phyloP scores from a whole-genome alignment of 2,329 filamentous ascomycete genomes.

The Chalaropsis thielavioides region DNA sequence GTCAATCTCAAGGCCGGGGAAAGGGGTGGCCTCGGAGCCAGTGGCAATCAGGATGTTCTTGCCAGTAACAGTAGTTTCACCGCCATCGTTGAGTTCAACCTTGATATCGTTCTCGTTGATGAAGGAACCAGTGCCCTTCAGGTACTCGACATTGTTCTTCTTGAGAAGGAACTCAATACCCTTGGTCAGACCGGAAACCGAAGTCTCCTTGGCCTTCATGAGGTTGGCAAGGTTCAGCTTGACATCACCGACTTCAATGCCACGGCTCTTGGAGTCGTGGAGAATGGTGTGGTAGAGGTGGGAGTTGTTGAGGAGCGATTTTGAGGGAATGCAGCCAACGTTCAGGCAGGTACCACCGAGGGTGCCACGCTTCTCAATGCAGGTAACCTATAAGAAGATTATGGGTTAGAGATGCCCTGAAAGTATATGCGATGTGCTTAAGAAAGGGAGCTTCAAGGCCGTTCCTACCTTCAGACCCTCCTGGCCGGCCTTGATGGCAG shows the following conservation, averaged over 20 bases:
- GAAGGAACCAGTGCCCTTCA: slow-evolving; percentile 85
- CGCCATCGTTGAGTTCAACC: slow-evolving; percentile 79
- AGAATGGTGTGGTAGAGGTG: slow-evolving; percentile 94
- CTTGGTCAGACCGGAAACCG: slow-evolving; percentile 80
- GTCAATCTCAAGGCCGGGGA: slow-evolving; percentile 89
- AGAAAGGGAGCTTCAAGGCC: background rate
- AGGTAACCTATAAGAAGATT: slow-evolving; percentile 53
- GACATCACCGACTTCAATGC: slow-evolving; percentile 94
- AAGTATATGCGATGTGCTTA: background rate
- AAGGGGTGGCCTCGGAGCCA: slow-evolving; percentile 86
- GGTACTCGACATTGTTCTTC: slow-evolving; percentile 97
- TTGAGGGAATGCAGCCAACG: slow-evolving; percentile 97
- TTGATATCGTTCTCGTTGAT: slow-evolving; percentile 81
- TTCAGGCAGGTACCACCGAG: slow-evolving; percentile 97
- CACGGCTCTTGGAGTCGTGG: slow-evolving; percentile 92
- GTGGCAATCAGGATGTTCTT: slow-evolving; percentile 99
- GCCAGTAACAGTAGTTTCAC: slow-evolving; percentile 69
- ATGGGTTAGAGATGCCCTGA: background rate
- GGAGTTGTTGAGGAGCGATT: slow-evolving; percentile 98
- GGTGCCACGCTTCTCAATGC: slow-evolving; percentile 93
- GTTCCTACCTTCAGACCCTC: slow-evolving; percentile 74
- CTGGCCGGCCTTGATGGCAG: slow-evolving; percentile 97
- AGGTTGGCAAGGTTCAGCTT: slow-evolving; percentile 89
- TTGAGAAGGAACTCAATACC: slow-evolving; percentile 97
- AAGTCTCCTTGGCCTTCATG: slow-evolving; percentile 97